phyloP scores from a whole-genome alignment of 73 alveolate species.

The Loxodes magnus region DNA sequence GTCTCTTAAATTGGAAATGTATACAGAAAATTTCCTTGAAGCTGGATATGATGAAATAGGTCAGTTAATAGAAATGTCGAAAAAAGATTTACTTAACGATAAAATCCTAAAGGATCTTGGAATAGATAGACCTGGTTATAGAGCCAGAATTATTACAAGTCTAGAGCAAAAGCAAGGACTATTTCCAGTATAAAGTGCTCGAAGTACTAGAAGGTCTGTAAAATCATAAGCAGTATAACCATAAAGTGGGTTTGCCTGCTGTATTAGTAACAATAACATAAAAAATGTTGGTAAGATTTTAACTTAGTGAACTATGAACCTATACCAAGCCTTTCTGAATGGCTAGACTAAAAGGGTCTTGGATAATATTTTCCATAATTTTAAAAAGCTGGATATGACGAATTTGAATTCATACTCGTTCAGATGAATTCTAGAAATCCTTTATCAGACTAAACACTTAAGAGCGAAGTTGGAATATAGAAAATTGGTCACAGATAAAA shows the following conservation, averaged over 20 bases:
- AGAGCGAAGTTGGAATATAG: not conserved
- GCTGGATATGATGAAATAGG: conserved; percentile 11
- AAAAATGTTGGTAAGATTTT: not conserved
- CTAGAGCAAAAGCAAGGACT: not conserved
- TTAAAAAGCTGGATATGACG: not conserved
- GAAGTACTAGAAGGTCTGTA: not conserved
- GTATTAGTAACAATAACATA: not conserved
- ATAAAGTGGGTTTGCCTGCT: too few species aligned
- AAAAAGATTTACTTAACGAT: not conserved
- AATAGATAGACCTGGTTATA: not conserved
- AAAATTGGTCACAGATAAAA: not conserved
- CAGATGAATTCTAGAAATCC: not conserved
- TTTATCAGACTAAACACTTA: not conserved
- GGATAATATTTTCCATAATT: not conserved
- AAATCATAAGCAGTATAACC: not conserved
- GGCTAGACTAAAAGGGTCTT: not conserved
- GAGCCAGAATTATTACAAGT: not conserved
- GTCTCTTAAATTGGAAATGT: not conserved
- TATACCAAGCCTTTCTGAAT: not conserved
- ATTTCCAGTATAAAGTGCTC: not conserved
- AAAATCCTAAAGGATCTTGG: not conserved
- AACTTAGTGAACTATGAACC: not conserved
- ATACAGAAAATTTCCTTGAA: not conserved
- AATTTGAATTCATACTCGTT: not conserved
- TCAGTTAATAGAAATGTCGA: not conserved